Evolutionary conservation across 1,284 basidiomycete species (phyloP), one percentile per base, ranked within the genome.

Genomic region (Athelia psychrophila): DNA sequence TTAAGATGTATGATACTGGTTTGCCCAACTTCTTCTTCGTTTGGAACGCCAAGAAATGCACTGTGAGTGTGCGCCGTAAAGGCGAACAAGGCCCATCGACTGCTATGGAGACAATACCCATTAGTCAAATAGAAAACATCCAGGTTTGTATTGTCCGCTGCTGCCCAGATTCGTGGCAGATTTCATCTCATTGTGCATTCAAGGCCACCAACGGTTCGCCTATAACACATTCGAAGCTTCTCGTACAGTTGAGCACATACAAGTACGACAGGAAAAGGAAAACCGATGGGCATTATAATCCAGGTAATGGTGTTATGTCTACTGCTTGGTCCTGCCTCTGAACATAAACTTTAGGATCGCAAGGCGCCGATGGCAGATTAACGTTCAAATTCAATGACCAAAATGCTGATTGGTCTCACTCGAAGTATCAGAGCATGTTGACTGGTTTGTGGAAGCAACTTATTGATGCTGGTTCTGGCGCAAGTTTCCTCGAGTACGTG

Each of bases 1-100:
- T 42, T 16, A 42, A 45, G 20, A 40, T 44, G 6, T 32, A 49
- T 22, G 49, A 50, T 19, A 30, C 30, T n/a, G 48, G 32, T 19
- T 12, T 3, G 22, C 30, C 16, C 27, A 30, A 13, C 13, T 18
- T n/a, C 36, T 19, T 18, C 23, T 23, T 30, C 27, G 13, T 30
- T n/a, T 30, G 27, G 27, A 30, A 30, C 13, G 5, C 27, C 27
- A 30, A 30, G 27, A 30, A n/a, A n/a, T n/a, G n/a, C n/a, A n/a
- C 27, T 5, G 27, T 30, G 27, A 13, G 6, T 13, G 27, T 30
- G 27, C 27, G 27, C 13, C 27, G 27, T 13, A 30, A 30, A 13
- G 5, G 6, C 5, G 5, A 5, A 13, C 13, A 5, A 13, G 27
- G 27, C 27, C 27, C 27, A 6, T 13, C 13, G 5, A 30, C 27